Percentiles rank a stretch among this genome's conserved stretches.
Evolutionary conservation across 2,329 filamentous ascomycete species (phyloP).

Genomic region (Beauveria brongniartii): DNA sequence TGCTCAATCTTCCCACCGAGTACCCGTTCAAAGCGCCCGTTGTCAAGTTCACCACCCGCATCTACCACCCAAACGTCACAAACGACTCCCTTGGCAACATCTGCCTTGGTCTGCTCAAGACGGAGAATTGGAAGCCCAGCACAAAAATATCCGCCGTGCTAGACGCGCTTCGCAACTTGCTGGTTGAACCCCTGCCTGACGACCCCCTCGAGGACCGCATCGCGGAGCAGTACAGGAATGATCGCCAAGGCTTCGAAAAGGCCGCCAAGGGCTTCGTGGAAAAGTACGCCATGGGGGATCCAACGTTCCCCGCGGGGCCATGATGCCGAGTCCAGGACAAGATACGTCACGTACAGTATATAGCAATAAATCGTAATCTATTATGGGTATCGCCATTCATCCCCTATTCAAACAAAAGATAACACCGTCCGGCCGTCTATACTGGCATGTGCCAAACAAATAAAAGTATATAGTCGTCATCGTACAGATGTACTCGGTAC

Average conservation of each 20-base stretch:
- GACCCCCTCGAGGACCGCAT: slow-evolving; percentile 83
- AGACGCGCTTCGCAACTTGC: slow-evolving; percentile 64
- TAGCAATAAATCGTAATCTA: slow-evolving; percentile 6
- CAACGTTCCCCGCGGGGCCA: slow-evolving; percentile 25
- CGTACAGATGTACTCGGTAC: slow-evolving; percentile 5
- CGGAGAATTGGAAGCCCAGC: slow-evolving; percentile 87
- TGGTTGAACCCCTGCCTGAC: slow-evolving; percentile 77
- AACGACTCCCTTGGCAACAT: slow-evolving; percentile 80
- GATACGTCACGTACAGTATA: neutral
- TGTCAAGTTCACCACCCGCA: slow-evolving; percentile 75
- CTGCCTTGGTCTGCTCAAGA: slow-evolving; percentile 75
- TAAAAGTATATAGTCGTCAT: slow-evolving; percentile 12
- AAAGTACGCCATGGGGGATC: slow-evolving; percentile 54
- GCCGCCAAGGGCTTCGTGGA: slow-evolving; percentile 65
- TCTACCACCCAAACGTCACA: slow-evolving; percentile 92
- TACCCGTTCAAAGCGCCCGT: slow-evolving; percentile 87
- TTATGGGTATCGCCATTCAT: slow-evolving; percentile 12
- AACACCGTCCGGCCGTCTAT: slow-evolving; percentile 5
- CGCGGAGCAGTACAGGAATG: slow-evolving; percentile 71
- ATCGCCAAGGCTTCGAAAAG: slow-evolving; percentile 63
- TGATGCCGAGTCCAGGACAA: neutral
- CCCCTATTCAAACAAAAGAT: slow-evolving; percentile 15
- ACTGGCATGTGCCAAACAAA: slow-evolving; percentile 1
- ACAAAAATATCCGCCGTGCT: slow-evolving; percentile 70
- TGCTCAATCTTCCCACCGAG: slow-evolving; percentile 64